Evolutionary conservation across 495 filamentous ascomycete genomes (phyloP).

Genomic region (Pyrenula aspistea): DNA sequence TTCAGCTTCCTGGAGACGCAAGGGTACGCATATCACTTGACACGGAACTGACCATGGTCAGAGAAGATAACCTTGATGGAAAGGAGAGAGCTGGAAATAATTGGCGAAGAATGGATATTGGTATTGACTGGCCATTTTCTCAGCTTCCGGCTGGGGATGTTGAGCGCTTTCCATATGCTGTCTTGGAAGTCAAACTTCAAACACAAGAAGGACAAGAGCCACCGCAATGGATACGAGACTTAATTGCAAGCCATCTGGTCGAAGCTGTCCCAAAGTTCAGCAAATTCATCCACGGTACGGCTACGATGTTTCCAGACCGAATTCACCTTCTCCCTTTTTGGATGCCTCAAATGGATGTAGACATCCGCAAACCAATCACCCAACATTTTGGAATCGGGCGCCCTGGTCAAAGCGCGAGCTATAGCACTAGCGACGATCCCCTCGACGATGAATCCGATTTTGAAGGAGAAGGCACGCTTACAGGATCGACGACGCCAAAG

Average conservation of each 20-base stretch:
- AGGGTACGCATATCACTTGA: constrained; percentile 94
- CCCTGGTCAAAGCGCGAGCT: constrained; percentile 56
- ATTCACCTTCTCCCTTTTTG: constrained; percentile 92
- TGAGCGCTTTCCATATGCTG: constrained; percentile 87
- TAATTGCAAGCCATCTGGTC: constrained; percentile 86
- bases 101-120: constrained; percentile 96
- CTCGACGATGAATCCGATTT: constrained; percentile 50
- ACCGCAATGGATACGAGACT: constrained; percentile 87
- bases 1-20: constrained; percentile 93
- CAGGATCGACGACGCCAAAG: constrained; percentile 4
- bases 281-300: constrained; percentile 96
- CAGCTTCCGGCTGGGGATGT: constrained; percentile 77
- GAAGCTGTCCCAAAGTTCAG: constrained; percentile 98
- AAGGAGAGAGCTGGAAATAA: constrained; percentile 65
- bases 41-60: constrained; percentile 85
- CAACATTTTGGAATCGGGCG: constrained; percentile 83
- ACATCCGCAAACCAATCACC: constrained; percentile 85
- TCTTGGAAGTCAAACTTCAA: constrained; percentile 95
- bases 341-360: constrained; percentile 96
- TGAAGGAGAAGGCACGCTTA: constrained; percentile 40
- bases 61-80: constrained; percentile 91
- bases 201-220: constrained; percentile 96
- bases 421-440: constrained; percentile 63
- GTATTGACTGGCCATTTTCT: constrained; percentile 87
- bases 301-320: constrained; percentile 71